Percentiles rank a stretch among this genome's conserved stretches.
Evolutionary conservation across 2,329 filamentous ascomycete species (phyloP).

Genomic region (Neophaeococcomyces mojaviensis): DNA sequence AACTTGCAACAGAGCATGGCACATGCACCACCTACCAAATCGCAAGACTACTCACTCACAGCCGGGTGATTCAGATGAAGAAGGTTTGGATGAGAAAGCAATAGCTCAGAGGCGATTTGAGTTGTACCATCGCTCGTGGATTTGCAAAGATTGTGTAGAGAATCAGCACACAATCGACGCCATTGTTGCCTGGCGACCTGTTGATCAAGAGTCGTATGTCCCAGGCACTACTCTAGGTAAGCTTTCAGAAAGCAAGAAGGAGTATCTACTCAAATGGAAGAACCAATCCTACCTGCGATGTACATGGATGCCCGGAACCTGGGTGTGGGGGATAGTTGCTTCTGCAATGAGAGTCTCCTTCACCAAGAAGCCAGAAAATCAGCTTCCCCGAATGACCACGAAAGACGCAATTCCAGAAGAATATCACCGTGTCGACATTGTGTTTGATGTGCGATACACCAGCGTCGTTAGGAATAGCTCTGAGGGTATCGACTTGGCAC

Average conservation of each 20-base stretch:
- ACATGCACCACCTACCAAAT: constrained; percentile 72
- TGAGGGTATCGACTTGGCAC: constrained; percentile 62
- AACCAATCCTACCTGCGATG: constrained; percentile 72
- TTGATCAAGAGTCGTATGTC: constrained; percentile 49
- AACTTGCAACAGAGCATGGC: constrained; percentile 69
- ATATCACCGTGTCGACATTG: constrained; percentile 74
- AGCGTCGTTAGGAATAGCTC: constrained; percentile 50
- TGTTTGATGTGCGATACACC: constrained; percentile 71
- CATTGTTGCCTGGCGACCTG: constrained; percentile 84
- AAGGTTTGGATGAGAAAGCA: constrained; percentile 37
- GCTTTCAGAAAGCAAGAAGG: constrained; percentile 69
- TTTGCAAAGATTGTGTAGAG: constrained; percentile 68
- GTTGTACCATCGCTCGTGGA: constrained; percentile 69
- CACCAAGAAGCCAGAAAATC: constrained; percentile 56
- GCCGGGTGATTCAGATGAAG: constrained; percentile 20
- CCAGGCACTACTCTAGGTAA: constrained; percentile 47
- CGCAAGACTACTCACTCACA: constrained; percentile 14
- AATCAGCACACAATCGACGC: constrained; percentile 60
- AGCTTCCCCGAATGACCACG: constrained; percentile 59
- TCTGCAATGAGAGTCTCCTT: constrained; percentile 65
- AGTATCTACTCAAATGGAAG: constrained; percentile 89
- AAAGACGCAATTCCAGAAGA: constrained; percentile 83
- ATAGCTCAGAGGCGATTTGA: constrained; percentile 56
- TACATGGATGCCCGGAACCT: constrained; percentile 79
- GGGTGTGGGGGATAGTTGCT: constrained; percentile 69